Conservation (phyloP, 805 yeast species). For the Candida namnaoensis region DNA sequence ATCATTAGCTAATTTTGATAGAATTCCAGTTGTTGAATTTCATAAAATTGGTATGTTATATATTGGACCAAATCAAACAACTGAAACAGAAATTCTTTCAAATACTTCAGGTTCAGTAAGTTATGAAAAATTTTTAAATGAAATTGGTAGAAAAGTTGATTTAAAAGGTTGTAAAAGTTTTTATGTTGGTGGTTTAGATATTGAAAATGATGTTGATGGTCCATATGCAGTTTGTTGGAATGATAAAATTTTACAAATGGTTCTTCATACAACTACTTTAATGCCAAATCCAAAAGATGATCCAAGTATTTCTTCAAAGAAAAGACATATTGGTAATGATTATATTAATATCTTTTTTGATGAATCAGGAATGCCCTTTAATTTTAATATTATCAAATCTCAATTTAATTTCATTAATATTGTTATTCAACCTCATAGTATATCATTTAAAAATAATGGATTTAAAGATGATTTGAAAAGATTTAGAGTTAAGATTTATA, state of each 20-base stretch:
- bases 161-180: conserved; percentile 43
- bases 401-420: conserved; percentile 81
- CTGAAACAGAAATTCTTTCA: conserved; percentile 55
- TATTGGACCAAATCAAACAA: conserved; percentile 57
- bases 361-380: conserved; percentile 60
- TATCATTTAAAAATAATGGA: conserved; percentile 8
- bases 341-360: conserved; percentile 76
- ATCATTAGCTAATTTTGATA: conserved; percentile 56
- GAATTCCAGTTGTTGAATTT: conserved; percentile 70
- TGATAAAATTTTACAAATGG: conserved; percentile 60
- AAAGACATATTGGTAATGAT: conserved; percentile 82
- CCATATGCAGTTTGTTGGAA: conserved; percentile 66
- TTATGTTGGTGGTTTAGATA: conserved; percentile 78
- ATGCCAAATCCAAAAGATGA: conserved; percentile 54
- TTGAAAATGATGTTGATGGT: conserved; percentile 64
- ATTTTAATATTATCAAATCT: conserved; percentile 60
- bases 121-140: conserved; percentile 50
- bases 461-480: conserved; percentile 16
- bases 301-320: conserved; percentile 42
- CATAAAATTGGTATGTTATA: conserved; percentile 76
- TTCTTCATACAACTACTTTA: conserved; percentile 74
- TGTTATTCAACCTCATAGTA: conserved; percentile 60
- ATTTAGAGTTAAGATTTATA: conserved; percentile 55
- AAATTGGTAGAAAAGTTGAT: conserved; percentile 52
- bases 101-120: conserved; percentile 57